phyloP scores from a whole-genome alignment of 352 stramenopile genomes.

The Phytopythium cucurbitacearum region DNA sequence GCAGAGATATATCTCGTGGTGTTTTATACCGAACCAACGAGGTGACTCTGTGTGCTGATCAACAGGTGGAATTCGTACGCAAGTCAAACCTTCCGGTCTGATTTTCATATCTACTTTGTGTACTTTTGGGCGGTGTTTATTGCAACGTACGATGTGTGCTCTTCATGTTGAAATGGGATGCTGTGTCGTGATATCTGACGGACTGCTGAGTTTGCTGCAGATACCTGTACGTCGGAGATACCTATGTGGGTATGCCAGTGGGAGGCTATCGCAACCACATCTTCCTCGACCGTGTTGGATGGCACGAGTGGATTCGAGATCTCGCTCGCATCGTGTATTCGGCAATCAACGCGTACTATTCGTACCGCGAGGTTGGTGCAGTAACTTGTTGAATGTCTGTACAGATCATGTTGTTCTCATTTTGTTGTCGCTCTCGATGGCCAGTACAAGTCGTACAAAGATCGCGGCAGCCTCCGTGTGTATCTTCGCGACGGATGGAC shows the following conservation, averaged over 20 bases:
- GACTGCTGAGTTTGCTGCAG: constrained; percentile 13
- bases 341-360: constrained; percentile 68
- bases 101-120: constrained; percentile 76
- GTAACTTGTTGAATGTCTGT: too few relatives aligned
- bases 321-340: constrained; percentile 47
- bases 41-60: neutral
- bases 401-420: constrained; percentile 17
- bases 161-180: neutral
- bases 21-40: neutral
- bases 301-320: constrained; percentile 59
- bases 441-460: constrained; percentile 37
- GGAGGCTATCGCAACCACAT: constrained; percentile 63
- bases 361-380: constrained; percentile 46
- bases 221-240: constrained; percentile 71
- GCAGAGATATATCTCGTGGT: neutral
- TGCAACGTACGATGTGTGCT: constrained; percentile 44
- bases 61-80: constrained; percentile 75
- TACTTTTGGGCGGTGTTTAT: constrained; percentile 76
- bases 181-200: neutral
- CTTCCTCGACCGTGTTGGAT: constrained; percentile 31
- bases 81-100: constrained; percentile 52
- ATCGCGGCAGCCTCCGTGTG: constrained; percentile 42
- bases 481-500: constrained; percentile 79
- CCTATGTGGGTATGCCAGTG: constrained; percentile 61
- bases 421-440: too few relatives aligned